Conservation (phyloP, 2,329 filamentous ascomycete genomes). For the Boeremia lycopersici region DNA sequence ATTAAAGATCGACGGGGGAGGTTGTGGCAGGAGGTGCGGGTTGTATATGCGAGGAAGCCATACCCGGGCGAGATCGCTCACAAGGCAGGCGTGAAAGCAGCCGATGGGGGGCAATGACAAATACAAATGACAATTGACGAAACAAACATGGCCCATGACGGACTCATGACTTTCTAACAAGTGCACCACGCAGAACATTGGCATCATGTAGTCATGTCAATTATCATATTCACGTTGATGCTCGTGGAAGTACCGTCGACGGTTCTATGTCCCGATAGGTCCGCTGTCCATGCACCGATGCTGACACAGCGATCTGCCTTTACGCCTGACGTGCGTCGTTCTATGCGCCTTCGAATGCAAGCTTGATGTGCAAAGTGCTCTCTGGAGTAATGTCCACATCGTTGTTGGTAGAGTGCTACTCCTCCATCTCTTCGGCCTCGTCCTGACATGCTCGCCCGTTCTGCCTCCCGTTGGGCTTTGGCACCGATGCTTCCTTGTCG, state of each 20-base stretch:
- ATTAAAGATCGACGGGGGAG: slow-evolving; percentile 45
- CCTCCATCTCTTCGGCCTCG: slow-evolving; percentile 45
- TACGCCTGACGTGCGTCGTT: not conserved
- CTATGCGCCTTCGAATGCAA: not conserved
- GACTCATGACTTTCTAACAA: not conserved
- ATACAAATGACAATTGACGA: not conserved
- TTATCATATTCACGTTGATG: slow-evolving; percentile 19
- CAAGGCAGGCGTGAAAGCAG: not conserved
- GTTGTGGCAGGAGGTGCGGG: slow-evolving; percentile 48
- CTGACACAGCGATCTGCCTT: not conserved
- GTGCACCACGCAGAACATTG: not conserved
- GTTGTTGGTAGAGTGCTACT: slow-evolving; percentile 25
- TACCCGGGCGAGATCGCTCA: slow-evolving; percentile 15
- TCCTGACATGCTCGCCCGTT: slow-evolving; percentile 35
- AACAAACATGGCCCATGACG: slow-evolving; percentile 1
- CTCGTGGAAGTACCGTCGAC: slow-evolving; percentile 2
- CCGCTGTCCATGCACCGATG: not conserved
- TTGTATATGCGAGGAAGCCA: slow-evolving; percentile 37
- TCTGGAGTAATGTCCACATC: not conserved
- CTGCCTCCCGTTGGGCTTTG: slow-evolving; percentile 53
- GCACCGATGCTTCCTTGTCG: slow-evolving; percentile 96
- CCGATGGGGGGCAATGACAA: not conserved
- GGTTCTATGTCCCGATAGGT: not conserved
- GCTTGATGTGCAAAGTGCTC: slow-evolving; percentile 11
- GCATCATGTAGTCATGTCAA: slow-evolving; percentile 4